These are phyloP conservation scores for Diaporthe citrichinensis DNA, from an alignment of 2,329 filamentous ascomycete genomes.

Conservation along the genomic window DNA sequence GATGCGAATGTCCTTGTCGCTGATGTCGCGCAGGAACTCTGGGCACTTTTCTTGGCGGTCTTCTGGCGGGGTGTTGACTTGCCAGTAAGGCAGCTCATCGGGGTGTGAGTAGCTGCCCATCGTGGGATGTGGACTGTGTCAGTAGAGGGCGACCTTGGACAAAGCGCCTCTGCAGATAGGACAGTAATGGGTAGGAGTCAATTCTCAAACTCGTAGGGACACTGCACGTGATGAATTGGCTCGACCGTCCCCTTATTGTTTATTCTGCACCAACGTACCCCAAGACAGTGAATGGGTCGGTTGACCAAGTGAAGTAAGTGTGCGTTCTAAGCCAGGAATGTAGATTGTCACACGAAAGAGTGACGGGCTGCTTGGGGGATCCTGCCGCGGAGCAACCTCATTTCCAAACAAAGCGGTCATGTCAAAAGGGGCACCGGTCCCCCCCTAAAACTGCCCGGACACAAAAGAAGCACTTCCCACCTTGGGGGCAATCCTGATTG, in stretches of 20 bases:
- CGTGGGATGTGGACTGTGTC: background rate
- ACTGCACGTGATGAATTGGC: background rate
- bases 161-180: slow-evolving; percentile 12
- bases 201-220: background rate
- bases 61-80: slow-evolving; percentile 79
- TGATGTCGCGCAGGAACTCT: slow-evolving; percentile 74
- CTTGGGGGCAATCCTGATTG: background rate
- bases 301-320: background rate
- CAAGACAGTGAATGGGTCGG: background rate
- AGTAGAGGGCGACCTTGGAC: background rate
- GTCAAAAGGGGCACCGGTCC: background rate
- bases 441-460: background rate
- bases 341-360: slow-evolving; percentile 2
- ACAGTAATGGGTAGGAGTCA: background rate
- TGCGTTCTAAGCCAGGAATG: slow-evolving; percentile 1
- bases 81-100: slow-evolving; percentile 78
- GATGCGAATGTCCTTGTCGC: slow-evolving; percentile 77
- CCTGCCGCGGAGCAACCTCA: slow-evolving; percentile 23
- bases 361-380: background rate
- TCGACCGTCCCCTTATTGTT: background rate
- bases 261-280: background rate
- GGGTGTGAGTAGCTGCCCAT: slow-evolving; percentile 54
- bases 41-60: slow-evolving; percentile 79
- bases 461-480: background rate
- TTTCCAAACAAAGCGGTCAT: slow-evolving; percentile 24